Conservation (phyloP, 192 early-diverging fungal genomes). For the Backusella tuberculispora region DNA sequence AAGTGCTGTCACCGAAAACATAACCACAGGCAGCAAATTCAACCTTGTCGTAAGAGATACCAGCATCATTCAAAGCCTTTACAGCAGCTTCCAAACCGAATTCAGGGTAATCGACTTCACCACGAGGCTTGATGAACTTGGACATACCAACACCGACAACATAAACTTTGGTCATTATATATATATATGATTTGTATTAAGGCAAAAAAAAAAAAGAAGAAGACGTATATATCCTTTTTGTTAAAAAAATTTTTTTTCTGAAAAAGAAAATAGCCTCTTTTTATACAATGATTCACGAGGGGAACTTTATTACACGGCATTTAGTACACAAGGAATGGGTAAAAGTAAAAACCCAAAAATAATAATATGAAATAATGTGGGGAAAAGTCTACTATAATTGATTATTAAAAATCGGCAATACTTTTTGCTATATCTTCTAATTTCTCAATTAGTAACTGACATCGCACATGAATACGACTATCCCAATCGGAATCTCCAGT, state of each 20-base stretch:
- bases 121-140: conserved; percentile 61
- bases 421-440: conserved; percentile 24
- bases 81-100: conserved; percentile 65
- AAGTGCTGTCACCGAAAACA: conserved; percentile 65
- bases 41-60: conserved; percentile 68
- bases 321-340: conserved; percentile 4
- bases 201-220: background rate
- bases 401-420: conserved; percentile 12
- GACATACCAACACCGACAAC: conserved; percentile 66
- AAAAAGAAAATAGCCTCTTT: background rate
- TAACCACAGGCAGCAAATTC: conserved; percentile 54
- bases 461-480: conserved; percentile 35
- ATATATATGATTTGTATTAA: background rate
- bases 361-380: conserved; percentile 11
- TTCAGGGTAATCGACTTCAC: conserved; percentile 56
- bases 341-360: conserved; percentile 4
- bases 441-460: conserved; percentile 37
- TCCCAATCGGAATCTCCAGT: conserved; percentile 35
- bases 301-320: conserved; percentile 9
- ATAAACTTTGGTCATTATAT: conserved; percentile 23
- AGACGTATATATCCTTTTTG: background rate
- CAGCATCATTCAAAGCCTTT: conserved; percentile 73
- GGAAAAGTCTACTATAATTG: background rate
- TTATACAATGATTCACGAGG: background rate
- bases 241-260: background rate